These are phyloP conservation scores for Scheffersomyces lignosus DNA, from an alignment of 805 yeast species.

Conservation along the genomic window DNA sequence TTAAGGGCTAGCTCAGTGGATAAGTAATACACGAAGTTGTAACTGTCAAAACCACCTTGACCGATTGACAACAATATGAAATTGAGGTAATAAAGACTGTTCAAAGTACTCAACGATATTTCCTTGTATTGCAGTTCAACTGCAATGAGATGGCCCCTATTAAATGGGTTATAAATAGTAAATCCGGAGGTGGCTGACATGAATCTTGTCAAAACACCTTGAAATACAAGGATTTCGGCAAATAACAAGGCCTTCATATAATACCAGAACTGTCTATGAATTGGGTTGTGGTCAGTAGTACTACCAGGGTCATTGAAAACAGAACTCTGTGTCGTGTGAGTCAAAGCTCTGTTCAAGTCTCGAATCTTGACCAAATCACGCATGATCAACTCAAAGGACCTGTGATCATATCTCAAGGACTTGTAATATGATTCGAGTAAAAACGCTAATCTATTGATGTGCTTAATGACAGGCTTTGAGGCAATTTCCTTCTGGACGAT, in stretches of 20 bases:
- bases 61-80: conserved; percentile 56
- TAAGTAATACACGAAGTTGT: conserved; percentile 57
- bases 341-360: conserved; percentile 27
- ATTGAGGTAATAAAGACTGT: conserved; percentile 43
- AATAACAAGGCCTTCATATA: conserved; percentile 45
- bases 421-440: conserved; percentile 39
- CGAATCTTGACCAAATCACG: conserved; percentile 22
- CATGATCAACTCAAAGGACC: conserved; percentile 17
- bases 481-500: conserved; percentile 11
- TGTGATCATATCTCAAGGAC: conserved; percentile 10
- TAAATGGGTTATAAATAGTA: conserved; percentile 13
- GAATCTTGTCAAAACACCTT: conserved; percentile 45
- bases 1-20: conserved; percentile 42
- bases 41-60: conserved; percentile 63
- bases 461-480: conserved; percentile 46
- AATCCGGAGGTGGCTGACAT: conserved; percentile 14
- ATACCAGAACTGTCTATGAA: conserved; percentile 33
- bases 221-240: conserved; percentile 49
- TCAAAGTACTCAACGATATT: conserved; percentile 32
- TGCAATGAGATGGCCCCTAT: conserved; percentile 3
- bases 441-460: conserved; percentile 49
- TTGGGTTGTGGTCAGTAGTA: conserved; percentile 3
- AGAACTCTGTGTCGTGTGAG: conserved; percentile 13
- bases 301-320: conserved; percentile 10
- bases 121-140: conserved; percentile 28